A percentile compares a stretch with the other conserved stretches of the same genome.
These are phyloP conservation scores for Hansenula lynferdii DNA, from an alignment of 1,139 yeast species.

Conservation along the genomic window DNA sequence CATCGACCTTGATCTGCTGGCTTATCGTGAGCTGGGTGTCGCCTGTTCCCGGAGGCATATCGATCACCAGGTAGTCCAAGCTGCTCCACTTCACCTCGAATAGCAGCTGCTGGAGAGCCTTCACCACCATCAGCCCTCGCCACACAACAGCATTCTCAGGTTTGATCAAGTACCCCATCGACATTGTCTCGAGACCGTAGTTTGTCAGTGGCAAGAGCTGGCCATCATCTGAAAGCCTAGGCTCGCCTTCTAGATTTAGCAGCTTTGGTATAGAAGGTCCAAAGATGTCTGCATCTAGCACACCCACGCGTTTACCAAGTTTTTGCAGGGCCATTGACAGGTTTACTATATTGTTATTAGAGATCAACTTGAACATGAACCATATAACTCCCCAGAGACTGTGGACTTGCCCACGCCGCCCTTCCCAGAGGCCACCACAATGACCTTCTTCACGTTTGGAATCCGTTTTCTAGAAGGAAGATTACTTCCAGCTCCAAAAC, in stretches of 20 bases:
- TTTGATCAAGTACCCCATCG: conserved; percentile 79
- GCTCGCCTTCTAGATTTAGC: conserved; percentile 61
- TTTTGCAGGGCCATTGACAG: conserved; percentile 57
- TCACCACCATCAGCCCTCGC: conserved; percentile 87
- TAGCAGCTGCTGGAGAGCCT: conserved; percentile 75
- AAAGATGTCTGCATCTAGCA: conserved; percentile 77
- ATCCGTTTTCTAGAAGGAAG: conserved; percentile 52
- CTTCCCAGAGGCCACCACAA: conserved; percentile 75
- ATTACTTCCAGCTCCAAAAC: conserved; percentile 35
- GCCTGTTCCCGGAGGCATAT: conserved; percentile 93
- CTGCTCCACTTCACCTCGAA: conserved; percentile 78
- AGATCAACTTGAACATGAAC: background rate
- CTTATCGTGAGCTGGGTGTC: conserved; percentile 81
- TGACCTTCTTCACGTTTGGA: conserved; percentile 55
- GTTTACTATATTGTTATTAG: conserved; percentile 48
- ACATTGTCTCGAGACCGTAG: conserved; percentile 81
- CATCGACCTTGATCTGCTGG: conserved; percentile 71
- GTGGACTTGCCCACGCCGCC: conserved; percentile 73
- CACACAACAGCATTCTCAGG: conserved; percentile 74
- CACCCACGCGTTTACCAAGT: conserved; percentile 56
- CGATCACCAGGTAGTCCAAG: conserved; percentile 67
- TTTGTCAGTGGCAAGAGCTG: conserved; percentile 65
- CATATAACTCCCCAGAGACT: conserved; percentile 22
- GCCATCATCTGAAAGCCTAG: conserved; percentile 51
- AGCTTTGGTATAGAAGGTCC: conserved; percentile 81